phyloP scores from a whole-genome alignment of 2,329 filamentous ascomycete species.

The Geosmithia putterillii region DNA sequence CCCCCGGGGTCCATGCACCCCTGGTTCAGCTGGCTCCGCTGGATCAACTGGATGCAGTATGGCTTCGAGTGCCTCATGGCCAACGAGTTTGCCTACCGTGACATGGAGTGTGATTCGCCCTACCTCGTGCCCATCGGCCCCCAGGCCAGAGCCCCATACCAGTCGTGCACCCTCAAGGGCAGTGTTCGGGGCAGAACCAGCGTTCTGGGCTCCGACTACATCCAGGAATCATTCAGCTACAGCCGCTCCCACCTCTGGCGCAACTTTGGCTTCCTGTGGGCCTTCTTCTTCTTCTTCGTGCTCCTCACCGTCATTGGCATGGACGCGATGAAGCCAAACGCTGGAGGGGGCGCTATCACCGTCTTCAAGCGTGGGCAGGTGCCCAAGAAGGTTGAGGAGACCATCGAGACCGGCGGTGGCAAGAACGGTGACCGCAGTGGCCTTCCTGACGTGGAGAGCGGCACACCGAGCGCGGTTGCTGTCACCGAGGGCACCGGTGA shows the following conservation, averaged over 20 bases:
- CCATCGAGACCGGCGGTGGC: constrained; percentile 37
- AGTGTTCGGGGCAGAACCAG: constrained; percentile 30
- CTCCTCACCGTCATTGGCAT: constrained; percentile 57
- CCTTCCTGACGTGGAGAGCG: constrained; percentile 41
- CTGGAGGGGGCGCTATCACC: constrained; percentile 45
- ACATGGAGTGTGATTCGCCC: constrained; percentile 44
- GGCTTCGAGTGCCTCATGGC: constrained; percentile 55
- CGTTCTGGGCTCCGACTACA: constrained; percentile 44
- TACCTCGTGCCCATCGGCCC: constrained; percentile 42
- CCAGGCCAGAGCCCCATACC: constrained; percentile 18
- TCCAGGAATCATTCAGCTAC: constrained; percentile 42
- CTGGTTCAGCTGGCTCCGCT: constrained; percentile 57
- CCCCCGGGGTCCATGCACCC: constrained; percentile 40
- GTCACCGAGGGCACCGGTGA: constrained; percentile 29
- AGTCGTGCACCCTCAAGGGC: constrained; percentile 39
- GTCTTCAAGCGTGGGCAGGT: constrained; percentile 53
- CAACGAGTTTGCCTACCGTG: constrained; percentile 47
- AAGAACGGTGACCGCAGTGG: constrained; percentile 19
- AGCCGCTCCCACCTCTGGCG: constrained; percentile 51
- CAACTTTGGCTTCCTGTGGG: constrained; percentile 68
- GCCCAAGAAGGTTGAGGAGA: constrained; percentile 42
- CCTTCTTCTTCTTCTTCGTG: constrained; percentile 64
- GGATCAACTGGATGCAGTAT: constrained; percentile 58
- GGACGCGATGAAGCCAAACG: constrained; percentile 51
- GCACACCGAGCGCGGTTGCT: constrained; percentile 3